Evolutionary conservation across 208 protist genomes (phyloP).

Genomic region (Vickermania spadyakhi): DNA sequence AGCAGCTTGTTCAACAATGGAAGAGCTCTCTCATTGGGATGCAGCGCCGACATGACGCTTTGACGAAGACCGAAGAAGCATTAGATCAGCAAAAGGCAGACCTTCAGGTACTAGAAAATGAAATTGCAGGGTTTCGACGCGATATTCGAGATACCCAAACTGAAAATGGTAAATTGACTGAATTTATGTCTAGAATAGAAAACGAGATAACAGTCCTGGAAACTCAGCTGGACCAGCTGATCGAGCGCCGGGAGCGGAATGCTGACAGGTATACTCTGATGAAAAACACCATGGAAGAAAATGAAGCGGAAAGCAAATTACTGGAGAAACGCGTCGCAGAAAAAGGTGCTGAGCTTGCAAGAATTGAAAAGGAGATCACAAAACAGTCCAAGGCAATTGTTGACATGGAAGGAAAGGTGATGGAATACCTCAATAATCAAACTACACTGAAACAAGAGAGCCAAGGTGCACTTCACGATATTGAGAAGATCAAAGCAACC

Average conservation of each 20-base stretch:
- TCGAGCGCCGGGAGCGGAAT: constrained; percentile 64
- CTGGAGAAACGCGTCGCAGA: constrained; percentile 75
- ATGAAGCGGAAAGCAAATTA: constrained; percentile 66
- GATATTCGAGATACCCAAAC: constrained; percentile 77
- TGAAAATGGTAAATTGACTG: constrained; percentile 85
- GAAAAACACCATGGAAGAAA: constrained; percentile 72
- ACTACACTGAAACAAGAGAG: constrained; percentile 91
- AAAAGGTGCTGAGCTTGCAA: constrained; percentile 47
- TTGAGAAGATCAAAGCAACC: constrained; percentile 83
- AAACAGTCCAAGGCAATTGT: constrained; percentile 77
- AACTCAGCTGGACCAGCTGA: constrained; percentile 78
- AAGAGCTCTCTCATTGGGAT: constrained; percentile 90
- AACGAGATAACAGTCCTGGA: constrained; percentile 88
- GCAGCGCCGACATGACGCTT: constrained; percentile 90
- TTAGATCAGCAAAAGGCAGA: constrained; percentile 89
- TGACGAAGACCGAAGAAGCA: constrained; percentile 89
- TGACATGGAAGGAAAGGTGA: constrained; percentile 84
- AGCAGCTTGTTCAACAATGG: constrained; percentile 93
- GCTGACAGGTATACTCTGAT: constrained; percentile 68
- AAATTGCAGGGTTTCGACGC: constrained; percentile 85
- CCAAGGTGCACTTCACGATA: constrained; percentile 77
- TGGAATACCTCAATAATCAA: constrained; percentile 85
- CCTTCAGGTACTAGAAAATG: constrained; percentile 83
- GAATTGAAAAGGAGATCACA: constrained; percentile 76
- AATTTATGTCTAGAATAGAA: constrained; percentile 88